These are phyloP conservation scores for Plantago ovata DNA, from an alignment of 257 asterid species.

Conservation along the genomic window DNA sequence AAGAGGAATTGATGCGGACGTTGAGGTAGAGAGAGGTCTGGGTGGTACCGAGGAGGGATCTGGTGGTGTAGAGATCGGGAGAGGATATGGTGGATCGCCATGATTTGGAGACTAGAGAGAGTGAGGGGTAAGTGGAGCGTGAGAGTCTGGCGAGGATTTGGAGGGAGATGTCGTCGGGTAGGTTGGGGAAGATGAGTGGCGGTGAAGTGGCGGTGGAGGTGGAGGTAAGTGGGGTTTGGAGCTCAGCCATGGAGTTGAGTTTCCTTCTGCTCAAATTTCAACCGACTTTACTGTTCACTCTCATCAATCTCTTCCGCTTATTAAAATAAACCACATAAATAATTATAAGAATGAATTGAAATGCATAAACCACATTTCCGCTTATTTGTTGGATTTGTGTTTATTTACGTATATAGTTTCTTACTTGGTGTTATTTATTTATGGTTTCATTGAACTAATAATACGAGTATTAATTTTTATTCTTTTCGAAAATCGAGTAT, in stretches of 20 bases:
- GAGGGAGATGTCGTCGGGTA: slow-evolving; percentile 76
- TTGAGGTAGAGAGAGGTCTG: slow-evolving; percentile 56
- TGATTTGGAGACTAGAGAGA: slow-evolving; percentile 70
- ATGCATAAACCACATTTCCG: too few species aligned
- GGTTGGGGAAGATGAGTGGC: slow-evolving; percentile 40
- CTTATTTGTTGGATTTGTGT: too few species aligned
- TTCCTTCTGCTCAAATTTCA: too few species aligned
- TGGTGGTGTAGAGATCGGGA: slow-evolving; percentile 49
- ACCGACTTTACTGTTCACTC: too few species aligned
- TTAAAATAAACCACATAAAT: too few species aligned
- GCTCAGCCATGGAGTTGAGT: slow-evolving; percentile 29
- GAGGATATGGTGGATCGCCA: slow-evolving; percentile 58
- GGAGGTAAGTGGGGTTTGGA: slow-evolving; percentile 14
- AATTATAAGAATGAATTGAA: too few species aligned
- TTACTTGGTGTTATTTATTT: too few species aligned
- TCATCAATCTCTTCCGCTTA: too few species aligned
- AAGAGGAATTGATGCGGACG: slow-evolving; percentile 50
- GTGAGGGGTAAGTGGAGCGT: slow-evolving; percentile 44
- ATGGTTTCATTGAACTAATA: too few species aligned
- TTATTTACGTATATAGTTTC: too few species aligned
- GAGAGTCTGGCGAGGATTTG: slow-evolving; percentile 76
- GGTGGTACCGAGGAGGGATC: slow-evolving; percentile 51
- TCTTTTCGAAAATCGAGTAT: too few species aligned
- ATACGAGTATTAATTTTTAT: too few species aligned
- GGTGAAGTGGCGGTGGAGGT: slow-evolving; percentile 18